phyloP scores from a whole-genome alignment of 2,329 filamentous ascomycete species.

The Phialophora tarda region DNA sequence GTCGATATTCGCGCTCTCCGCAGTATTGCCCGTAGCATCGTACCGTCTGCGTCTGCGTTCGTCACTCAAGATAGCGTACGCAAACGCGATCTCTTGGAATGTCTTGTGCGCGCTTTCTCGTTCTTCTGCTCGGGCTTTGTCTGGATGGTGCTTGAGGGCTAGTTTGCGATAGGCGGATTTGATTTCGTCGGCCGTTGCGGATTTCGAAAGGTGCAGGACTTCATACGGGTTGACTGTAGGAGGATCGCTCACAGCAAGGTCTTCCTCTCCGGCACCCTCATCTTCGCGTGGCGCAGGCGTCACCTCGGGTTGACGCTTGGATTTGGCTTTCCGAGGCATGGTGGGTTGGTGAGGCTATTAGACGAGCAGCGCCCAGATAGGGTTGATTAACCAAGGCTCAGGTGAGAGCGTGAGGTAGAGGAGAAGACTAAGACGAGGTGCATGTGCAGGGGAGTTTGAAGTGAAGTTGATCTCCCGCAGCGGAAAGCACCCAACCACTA shows the following conservation, averaged over 20 bases:
- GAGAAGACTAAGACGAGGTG: not conserved
- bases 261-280: conserved; percentile 48
- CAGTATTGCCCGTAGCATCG: conserved; percentile 86
- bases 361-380: not conserved
- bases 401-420: not conserved
- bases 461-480: not conserved
- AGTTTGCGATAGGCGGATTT: conserved; percentile 86
- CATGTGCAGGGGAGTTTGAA: not conserved
- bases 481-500: not conserved
- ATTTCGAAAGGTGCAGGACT: conserved; percentile 72
- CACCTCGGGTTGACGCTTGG: conserved; percentile 21
- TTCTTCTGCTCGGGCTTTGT: conserved; percentile 74
- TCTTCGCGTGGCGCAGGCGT: conserved; percentile 7
- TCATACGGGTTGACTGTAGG: conserved; percentile 79
- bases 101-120: conserved; percentile 75
- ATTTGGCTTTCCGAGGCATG: conserved; percentile 34
- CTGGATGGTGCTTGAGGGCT: conserved; percentile 81
- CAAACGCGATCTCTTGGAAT: conserved; percentile 91
- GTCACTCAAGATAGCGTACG: conserved; percentile 91
- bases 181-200: conserved; percentile 77
- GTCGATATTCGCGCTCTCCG: conserved; percentile 75
- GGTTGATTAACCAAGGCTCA: not conserved
- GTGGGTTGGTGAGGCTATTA: conserved; percentile 2
- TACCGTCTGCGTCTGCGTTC: conserved; percentile 80
- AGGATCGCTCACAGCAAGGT: conserved; percentile 62